phyloP scores from a whole-genome alignment of 1,139 yeast genomes.

The Nakaseomyces bracarensis region DNA sequence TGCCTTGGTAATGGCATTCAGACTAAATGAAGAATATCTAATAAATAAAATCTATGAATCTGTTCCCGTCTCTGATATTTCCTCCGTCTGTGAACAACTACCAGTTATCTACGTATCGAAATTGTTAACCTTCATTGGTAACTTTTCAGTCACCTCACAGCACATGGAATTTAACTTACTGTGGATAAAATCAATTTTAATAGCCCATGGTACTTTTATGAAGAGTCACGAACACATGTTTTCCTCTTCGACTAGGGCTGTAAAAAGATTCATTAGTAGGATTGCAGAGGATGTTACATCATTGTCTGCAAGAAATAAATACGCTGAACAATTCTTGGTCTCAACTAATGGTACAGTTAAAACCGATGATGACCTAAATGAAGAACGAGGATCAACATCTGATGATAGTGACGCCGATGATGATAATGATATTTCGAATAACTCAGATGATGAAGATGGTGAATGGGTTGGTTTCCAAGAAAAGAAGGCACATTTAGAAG shows the following conservation, averaged over 20 bases:
- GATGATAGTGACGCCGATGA: slow-evolving; percentile 14
- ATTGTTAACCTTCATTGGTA: slow-evolving; percentile 63
- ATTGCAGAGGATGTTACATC: slow-evolving; percentile 65
- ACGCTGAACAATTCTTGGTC: slow-evolving; percentile 41
- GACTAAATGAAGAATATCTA: slow-evolving; percentile 74
- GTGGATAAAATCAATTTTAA: slow-evolving; percentile 67
- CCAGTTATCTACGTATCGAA: slow-evolving; percentile 72
- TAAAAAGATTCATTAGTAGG: slow-evolving; percentile 68
- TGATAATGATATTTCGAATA: slow-evolving; percentile 21
- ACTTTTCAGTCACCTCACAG: slow-evolving; percentile 60
- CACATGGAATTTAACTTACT: slow-evolving; percentile 77
- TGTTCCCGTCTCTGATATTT: slow-evolving; percentile 67
- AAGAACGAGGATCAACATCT: slow-evolving; percentile 28
- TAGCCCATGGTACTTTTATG: slow-evolving; percentile 72
- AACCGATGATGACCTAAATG: slow-evolving; percentile 13
- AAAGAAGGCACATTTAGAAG: slow-evolving; percentile 19
- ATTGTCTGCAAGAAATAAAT: slow-evolving; percentile 48
- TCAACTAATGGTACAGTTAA: slow-evolving; percentile 21
- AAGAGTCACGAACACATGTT: slow-evolving; percentile 55
- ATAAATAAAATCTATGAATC: slow-evolving; percentile 67
- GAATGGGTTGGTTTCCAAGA: slow-evolving; percentile 30
- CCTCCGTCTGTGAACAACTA: slow-evolving; percentile 53
- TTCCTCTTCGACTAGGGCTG: slow-evolving; percentile 56
- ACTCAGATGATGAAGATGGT: slow-evolving; percentile 19
- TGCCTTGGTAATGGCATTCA: slow-evolving; percentile 87